A percentile compares a stretch with the other conserved stretches of the same genome.
Evolutionary conservation across 768 basidiomycete species (phyloP).

Genomic region (Kwoniella sp.): DNA sequence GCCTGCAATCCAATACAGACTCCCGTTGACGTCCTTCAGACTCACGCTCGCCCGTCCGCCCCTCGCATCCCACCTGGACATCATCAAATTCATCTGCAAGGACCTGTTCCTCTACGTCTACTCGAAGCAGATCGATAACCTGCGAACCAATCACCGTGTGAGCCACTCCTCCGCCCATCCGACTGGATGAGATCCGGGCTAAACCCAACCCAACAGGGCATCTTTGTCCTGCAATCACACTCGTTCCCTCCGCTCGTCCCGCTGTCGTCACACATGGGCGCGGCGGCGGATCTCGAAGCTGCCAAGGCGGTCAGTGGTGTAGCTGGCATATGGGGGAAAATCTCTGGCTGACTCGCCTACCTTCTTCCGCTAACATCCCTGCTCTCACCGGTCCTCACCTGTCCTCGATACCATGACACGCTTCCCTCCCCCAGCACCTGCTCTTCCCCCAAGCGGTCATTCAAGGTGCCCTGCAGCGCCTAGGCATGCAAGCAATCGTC

Average conservation of each 20-base stretch:
- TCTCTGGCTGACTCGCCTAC: background rate
- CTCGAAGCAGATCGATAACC: conserved; percentile 93
- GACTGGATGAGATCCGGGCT: too few species aligned
- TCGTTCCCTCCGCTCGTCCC: conserved; percentile 77
- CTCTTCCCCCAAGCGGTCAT: conserved; percentile 79
- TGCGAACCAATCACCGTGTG: conserved; percentile 90
- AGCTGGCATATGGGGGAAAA: too few species aligned
- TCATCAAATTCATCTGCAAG: conserved; percentile 92
- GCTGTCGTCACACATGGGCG: conserved; percentile 74
- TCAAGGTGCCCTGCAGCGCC: conserved; percentile 69
- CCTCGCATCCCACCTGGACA: conserved; percentile 78
- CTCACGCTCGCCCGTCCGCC: conserved; percentile 69
- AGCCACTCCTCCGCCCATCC: too few species aligned
- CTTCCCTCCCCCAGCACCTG: conserved; percentile 60
- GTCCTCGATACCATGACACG: too few species aligned
- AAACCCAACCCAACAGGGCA: conserved; percentile 58
- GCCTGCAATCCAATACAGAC: background rate
- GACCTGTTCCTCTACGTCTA: conserved; percentile 88
- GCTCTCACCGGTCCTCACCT: too few species aligned
- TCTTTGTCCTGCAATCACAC: conserved; percentile 90
- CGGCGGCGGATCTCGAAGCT: conserved; percentile 65
- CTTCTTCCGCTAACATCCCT: background rate
- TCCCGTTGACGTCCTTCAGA: conserved; percentile 51
- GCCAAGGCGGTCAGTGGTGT: conserved; percentile 62
- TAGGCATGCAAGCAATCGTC: conserved; percentile 73